A percentile compares a stretch with the other conserved stretches of the same genome.
Conservation (phyloP, 768 basidiomycete species). For the Pulveroboletus sp. region DNA sequence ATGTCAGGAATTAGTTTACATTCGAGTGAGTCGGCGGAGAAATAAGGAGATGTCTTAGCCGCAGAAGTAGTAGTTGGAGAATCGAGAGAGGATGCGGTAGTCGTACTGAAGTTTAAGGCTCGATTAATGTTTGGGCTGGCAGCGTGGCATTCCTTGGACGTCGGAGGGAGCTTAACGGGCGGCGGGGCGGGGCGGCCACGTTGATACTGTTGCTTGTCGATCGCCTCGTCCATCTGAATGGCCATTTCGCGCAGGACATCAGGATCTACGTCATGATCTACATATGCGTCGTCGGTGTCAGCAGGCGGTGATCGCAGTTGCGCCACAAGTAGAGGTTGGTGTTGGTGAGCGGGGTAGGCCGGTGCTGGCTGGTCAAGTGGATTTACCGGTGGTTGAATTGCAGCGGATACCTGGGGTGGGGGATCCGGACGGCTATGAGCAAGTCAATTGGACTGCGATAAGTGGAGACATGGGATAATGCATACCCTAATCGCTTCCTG, state of each 20-base stretch:
- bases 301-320: constrained; percentile 10
- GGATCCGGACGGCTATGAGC: constrained; percentile 25
- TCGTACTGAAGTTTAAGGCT: background rate
- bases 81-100: constrained; percentile 6
- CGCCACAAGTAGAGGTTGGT: constrained; percentile 5
- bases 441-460: background rate
- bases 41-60: constrained; percentile 19
- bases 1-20: constrained; percentile 22
- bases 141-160: constrained; percentile 1
- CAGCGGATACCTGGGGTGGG: constrained; percentile 8
- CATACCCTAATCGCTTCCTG: constrained; percentile 61
- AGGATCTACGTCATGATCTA: constrained; percentile 27
- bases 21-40: constrained; percentile 7
- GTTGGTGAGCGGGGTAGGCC: constrained; percentile 14
- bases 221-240: constrained; percentile 14
- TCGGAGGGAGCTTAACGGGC: background rate
- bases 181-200: background rate
- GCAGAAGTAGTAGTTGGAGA: constrained; percentile 3
- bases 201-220: constrained; percentile 3
- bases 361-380: constrained; percentile 11
- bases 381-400: constrained; percentile 9
- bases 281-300: constrained; percentile 22
- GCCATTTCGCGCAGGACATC: constrained; percentile 24
- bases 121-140: constrained; percentile 1
- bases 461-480: background rate